Percentiles rank a stretch among this genome's conserved stretches.
These are phyloP conservation scores for Carpinus fangiana DNA, from an alignment of 306 rosid species.

Conservation along the genomic window DNA sequence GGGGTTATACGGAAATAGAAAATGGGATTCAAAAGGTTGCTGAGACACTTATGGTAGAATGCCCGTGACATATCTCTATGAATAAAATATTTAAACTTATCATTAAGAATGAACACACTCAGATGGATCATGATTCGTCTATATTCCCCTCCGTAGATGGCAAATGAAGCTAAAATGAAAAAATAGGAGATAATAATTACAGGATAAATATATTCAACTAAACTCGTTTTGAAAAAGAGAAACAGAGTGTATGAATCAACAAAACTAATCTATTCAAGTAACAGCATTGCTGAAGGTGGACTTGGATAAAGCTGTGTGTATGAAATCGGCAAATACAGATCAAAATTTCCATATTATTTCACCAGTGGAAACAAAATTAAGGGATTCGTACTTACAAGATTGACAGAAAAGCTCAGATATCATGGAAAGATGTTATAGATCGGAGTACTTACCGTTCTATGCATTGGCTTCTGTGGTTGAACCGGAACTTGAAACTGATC, in stretches of 20 bases:
- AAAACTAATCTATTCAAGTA: neutral
- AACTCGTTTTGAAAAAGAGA: neutral
- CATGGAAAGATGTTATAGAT: neutral
- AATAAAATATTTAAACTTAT: no score
- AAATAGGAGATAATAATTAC: no score
- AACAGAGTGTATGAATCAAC: neutral
- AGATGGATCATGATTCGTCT: no score
- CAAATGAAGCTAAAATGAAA: neutral
- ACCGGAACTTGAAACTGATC: neutral
- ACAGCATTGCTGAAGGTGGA: neutral
- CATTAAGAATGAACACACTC: no score
- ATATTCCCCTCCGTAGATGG: no score
- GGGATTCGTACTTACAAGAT: neutral
- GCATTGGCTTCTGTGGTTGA: neutral
- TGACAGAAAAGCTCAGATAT: neutral
- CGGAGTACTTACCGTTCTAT: neutral
- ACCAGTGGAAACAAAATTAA: neutral
- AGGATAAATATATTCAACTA: neutral
- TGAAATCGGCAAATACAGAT: neutral
- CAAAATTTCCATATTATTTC: neutral
- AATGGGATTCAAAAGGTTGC: no score
- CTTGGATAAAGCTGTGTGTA: neutral
- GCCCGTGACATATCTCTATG: no score
- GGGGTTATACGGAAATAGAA: no score
- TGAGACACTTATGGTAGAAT: no score